Conservation (phyloP, 1,139 yeast species). For the Saccharomycopsis crataegensis region DNA sequence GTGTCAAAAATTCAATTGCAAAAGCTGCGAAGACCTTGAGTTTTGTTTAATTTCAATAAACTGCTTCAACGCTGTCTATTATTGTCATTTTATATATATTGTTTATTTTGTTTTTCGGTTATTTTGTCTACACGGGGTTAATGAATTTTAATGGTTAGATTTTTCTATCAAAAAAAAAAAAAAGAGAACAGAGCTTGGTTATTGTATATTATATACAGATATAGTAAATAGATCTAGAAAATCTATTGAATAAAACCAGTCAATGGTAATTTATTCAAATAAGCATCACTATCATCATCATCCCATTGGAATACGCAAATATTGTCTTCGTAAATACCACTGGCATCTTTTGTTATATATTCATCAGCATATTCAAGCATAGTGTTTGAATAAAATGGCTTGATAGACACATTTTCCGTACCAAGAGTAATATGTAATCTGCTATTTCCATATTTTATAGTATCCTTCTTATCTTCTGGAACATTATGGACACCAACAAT, state of each 20-base stretch:
- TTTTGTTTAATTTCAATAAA: background rate
- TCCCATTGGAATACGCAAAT: constrained; percentile 23
- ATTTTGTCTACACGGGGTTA: background rate
- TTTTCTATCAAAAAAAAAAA: too few species aligned
- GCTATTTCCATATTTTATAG: constrained; percentile 35
- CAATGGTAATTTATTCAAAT: constrained; percentile 4
- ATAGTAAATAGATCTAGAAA: too few species aligned
- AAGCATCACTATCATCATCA: constrained; percentile 7
- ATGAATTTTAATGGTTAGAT: too few species aligned
- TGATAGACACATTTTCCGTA: constrained; percentile 38
- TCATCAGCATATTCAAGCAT: constrained; percentile 22
- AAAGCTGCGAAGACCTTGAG: constrained; percentile 3
- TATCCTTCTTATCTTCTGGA: constrained; percentile 21
- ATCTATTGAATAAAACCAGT: background rate
- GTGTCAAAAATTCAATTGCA: constrained; percentile 16
- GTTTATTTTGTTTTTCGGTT: background rate
- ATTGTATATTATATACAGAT: too few species aligned
- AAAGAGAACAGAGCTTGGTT: too few species aligned
- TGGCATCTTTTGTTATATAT: background rate
- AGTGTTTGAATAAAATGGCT: constrained; percentile 44
- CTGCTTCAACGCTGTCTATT: background rate
- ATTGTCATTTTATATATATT: background rate
- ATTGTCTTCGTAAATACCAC: constrained; percentile 20
- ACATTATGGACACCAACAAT: constrained; percentile 29
- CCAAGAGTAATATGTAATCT: constrained; percentile 76